Percentiles rank a stretch among this genome's conserved stretches.
These are phyloP conservation scores for Chalciporus piperatoides DNA, from an alignment of 1,284 basidiomycete genomes.

Conservation along the genomic window DNA sequence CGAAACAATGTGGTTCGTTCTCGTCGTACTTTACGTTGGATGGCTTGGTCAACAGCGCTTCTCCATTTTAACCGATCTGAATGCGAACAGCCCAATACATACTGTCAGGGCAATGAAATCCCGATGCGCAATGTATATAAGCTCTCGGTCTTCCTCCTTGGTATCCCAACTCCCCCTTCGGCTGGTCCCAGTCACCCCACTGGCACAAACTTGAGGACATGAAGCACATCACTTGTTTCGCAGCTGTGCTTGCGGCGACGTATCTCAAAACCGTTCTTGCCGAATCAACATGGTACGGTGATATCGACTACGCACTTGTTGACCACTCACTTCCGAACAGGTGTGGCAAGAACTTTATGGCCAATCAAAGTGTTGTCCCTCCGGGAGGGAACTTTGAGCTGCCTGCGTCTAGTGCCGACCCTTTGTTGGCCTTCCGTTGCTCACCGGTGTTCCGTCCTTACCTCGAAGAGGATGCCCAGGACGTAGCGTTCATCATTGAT, in stretches of 20 bases:
- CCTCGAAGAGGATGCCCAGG: conserved; percentile 48
- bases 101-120: too few relatives aligned
- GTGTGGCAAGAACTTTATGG: conserved; percentile 68
- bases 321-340: conserved; percentile 20
- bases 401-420: conserved; percentile 42
- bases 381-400: conserved; percentile 60
- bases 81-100: too few relatives aligned
- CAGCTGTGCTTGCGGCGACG: conserved; percentile 3
- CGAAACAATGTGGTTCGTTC: too few relatives aligned
- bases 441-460: conserved; percentile 66
- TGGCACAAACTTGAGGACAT: conserved; percentile 4
- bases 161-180: too few relatives aligned
- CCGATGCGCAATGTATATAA: not conserved
- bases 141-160: not conserved
- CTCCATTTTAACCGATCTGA: too few relatives aligned
- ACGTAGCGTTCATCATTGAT: conserved; percentile 52
- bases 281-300: not conserved
- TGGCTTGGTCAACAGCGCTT: too few relatives aligned
- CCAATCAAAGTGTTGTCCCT: conserved; percentile 44
- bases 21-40: too few relatives aligned
- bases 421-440: conserved; percentile 67
- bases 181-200: too few relatives aligned
- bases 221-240: conserved; percentile 4
- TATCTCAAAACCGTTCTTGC: conserved; percentile 11
- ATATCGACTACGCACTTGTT: too few relatives aligned